These are phyloP conservation scores for Pestalotiopsis sp. DNA, from an alignment of 2,329 filamentous ascomycete species.

Conservation along the genomic window DNA sequence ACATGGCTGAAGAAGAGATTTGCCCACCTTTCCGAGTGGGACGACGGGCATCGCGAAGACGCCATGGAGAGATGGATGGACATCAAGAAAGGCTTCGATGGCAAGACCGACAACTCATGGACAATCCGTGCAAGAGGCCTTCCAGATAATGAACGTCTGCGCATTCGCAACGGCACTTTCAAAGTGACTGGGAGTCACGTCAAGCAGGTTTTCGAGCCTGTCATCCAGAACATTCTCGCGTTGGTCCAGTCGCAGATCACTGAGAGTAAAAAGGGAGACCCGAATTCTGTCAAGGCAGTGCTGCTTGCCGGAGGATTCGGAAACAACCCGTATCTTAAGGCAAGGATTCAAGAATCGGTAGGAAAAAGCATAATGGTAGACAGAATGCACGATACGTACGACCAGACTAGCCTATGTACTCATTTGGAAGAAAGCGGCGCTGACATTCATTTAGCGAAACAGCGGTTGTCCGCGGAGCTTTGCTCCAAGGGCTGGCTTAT, in stretches of 20 bases:
- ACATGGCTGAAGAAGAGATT: background rate
- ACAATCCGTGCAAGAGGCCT: background rate
- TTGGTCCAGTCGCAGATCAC: background rate
- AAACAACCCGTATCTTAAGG: background rate
- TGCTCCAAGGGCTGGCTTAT: background rate
- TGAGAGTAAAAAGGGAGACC: background rate
- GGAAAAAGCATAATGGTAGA: background rate
- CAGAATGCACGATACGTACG: background rate
- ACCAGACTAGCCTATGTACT: too few relatives aligned
- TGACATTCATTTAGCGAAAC: background rate
- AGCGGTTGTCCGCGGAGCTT: background rate
- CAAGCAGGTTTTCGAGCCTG: background rate
- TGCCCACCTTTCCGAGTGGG: background rate
- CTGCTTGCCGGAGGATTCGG: background rate
- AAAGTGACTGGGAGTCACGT: background rate
- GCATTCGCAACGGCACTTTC: background rate
- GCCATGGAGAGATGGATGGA: background rate
- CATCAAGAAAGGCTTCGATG: background rate
- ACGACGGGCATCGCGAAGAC: background rate
- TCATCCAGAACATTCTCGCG: background rate
- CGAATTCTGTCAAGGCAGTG: background rate
- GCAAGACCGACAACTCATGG: too few relatives aligned
- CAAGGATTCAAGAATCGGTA: background rate
- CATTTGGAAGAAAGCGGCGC: too few relatives aligned
- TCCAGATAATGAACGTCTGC: background rate